These are phyloP conservation scores for Drechmeria coniospora DNA, from an alignment of 2,329 filamentous ascomycete genomes.

Conservation along the genomic window DNA sequence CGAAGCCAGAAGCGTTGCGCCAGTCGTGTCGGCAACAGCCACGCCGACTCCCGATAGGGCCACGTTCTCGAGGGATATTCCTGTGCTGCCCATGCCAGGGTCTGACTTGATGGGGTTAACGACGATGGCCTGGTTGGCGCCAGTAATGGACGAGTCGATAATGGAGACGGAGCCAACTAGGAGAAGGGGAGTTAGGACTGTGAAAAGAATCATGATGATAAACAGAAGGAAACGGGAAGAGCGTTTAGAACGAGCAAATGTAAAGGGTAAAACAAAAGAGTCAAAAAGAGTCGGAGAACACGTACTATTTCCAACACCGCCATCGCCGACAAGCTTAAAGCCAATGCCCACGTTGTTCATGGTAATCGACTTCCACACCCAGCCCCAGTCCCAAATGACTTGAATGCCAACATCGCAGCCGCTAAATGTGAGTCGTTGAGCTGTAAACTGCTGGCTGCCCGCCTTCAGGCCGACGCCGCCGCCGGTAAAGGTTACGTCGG, in stretches of 20 bases:
- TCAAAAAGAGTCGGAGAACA: too few species aligned
- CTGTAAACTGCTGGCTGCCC: constrained; percentile 53
- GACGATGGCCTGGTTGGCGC: not conserved
- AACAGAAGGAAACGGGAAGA: too few species aligned
- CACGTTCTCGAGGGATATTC: not conserved
- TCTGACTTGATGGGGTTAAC: not conserved
- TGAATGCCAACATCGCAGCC: constrained; percentile 48
- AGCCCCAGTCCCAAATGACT: constrained; percentile 62
- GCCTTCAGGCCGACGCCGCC: constrained; percentile 29
- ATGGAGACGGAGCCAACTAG: constrained; percentile 1
- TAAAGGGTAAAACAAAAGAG: too few species aligned
- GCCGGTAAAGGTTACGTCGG: constrained; percentile 48
- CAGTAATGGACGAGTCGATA: constrained; percentile 1
- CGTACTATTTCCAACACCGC: too few species aligned
- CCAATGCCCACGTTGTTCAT: constrained; percentile 5
- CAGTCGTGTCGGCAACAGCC: not conserved
- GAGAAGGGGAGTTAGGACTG: too few species aligned
- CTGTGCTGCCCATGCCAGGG: not conserved
- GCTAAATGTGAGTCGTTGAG: constrained; percentile 49
- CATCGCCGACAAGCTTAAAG: constrained; percentile 2
- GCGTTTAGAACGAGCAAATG: too few species aligned
- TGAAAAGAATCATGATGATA: too few species aligned
- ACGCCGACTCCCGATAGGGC: not conserved
- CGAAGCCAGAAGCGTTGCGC: not conserved
- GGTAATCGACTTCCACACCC: constrained; percentile 26